Percentiles rank a stretch among this genome's conserved stretches.
Evolutionary conservation across 2,329 filamentous ascomycete species (phyloP).

Genomic region (Aspergillus japonicus): DNA sequence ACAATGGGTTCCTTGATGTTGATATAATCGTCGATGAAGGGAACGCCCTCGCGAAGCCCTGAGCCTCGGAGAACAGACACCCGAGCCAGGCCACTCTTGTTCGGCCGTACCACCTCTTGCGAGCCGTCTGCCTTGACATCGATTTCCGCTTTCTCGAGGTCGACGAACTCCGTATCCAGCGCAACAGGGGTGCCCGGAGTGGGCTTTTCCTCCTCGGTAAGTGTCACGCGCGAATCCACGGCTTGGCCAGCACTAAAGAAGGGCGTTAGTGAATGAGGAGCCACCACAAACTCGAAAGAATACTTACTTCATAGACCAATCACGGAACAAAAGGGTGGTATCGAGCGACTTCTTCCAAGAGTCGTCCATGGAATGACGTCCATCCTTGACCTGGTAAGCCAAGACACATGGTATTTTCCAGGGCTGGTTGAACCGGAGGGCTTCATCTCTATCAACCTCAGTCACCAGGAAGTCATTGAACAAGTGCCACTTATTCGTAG

Average conservation of each 20-base stretch:
- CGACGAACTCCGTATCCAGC: slow-evolving; percentile 94
- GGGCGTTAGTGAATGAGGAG: slow-evolving; percentile 3
- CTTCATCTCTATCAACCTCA: slow-evolving; percentile 75
- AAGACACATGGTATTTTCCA: slow-evolving; percentile 94
- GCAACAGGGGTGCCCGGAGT: slow-evolving; percentile 74
- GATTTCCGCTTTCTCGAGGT: slow-evolving; percentile 87
- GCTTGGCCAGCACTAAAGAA: slow-evolving; percentile 33
- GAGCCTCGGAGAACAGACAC: slow-evolving; percentile 82
- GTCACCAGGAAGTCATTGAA: slow-evolving; percentile 97
- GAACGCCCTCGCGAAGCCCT: slow-evolving; percentile 73
- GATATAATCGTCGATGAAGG: slow-evolving; percentile 98
- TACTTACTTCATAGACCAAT: slow-evolving; percentile 56
- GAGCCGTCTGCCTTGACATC: slow-evolving; percentile 94
- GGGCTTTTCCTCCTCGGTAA: slow-evolving; percentile 61
- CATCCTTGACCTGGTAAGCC: slow-evolving; percentile 77
- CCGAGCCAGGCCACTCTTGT: slow-evolving; percentile 85
- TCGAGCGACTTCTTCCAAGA: slow-evolving; percentile 84
- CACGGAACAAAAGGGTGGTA: slow-evolving; percentile 77
- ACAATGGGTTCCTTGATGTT: slow-evolving; percentile 86
- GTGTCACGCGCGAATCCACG: slow-evolving; percentile 40
- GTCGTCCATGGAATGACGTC: slow-evolving; percentile 78
- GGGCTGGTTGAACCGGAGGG: slow-evolving; percentile 79
- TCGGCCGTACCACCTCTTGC: slow-evolving; percentile 86
- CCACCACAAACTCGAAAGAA: background rate
- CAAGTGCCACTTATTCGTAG: slow-evolving; percentile 79